Base-by-base conservation (phyloP, 345 rosid species). In the Citrus glauca region DNA sequence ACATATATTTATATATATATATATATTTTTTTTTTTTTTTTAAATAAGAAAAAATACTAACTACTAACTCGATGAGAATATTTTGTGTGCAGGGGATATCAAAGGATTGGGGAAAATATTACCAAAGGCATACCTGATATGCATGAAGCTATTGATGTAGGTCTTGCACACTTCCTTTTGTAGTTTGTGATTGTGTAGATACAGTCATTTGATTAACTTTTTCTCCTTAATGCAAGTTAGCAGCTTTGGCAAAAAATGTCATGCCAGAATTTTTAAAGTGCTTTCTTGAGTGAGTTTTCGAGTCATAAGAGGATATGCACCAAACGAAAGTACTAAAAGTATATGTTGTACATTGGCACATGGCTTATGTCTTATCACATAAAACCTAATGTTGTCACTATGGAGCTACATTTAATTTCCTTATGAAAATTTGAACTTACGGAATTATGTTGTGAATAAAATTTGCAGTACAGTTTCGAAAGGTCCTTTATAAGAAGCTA, bases 81-180 rank as follows among this genome's bases (percentile, higher is more conserved):
- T 50, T 83, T 68, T 77, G 17, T 59, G 17, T 87, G 86, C 91
- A 95, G 98, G 84, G 98, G 96, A 81, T 95, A 90, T 86, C 93
- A 95, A 80, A 91, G 89, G 72, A 40, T 93, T 56, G 91, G 91
- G 70, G 96, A 93, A 86, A 95, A 95, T 77, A 76, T 95, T 76
- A 95, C 98, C 20, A 88, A 93, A 82, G 98, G 91, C 25, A 71
- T 65, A n/a, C 92, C 95, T 66, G 97, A 95, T 69, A 83, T 89
- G 66, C 97, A 88, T 9, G 94, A 93, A 88, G 98, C 98, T 64
- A 90, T 95, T 68, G 98, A 95, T 85, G 96, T 95, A 77, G 32
- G 90, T 83, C 28, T 77, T 55, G 24, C 63, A 75, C 27, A 35
- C 16, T 55, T 72, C 35, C 25, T 1, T 73, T 66, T 56, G 3